Percentiles rank a stretch among this genome's conserved stretches.
Conservation (phyloP, 345 rosid species). For the Streptanthus diversifolius region DNA sequence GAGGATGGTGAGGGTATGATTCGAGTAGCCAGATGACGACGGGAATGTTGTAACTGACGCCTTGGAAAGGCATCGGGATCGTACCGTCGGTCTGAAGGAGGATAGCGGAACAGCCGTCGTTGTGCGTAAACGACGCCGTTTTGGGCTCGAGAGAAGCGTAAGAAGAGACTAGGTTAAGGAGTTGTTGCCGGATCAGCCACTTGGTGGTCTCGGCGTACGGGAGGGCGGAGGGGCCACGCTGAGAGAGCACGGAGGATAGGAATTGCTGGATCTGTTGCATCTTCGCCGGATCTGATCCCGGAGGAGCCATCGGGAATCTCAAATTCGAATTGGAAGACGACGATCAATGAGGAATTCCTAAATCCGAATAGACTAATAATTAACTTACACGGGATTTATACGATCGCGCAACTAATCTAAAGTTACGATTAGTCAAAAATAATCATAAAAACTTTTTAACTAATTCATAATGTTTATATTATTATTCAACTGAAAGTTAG, state of each 20-base stretch:
- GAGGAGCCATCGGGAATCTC: constrained; percentile 31
- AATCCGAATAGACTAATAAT: too few species aligned
- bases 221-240: constrained; percentile 74
- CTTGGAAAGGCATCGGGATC: constrained; percentile 73
- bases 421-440: background rate
- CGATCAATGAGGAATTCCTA: background rate
- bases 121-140: constrained; percentile 87
- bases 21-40: constrained; percentile 88
- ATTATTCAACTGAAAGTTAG: background rate
- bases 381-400: background rate
- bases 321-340: background rate
- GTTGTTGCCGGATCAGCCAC: constrained; percentile 90
- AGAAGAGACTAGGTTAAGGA: constrained; percentile 48
- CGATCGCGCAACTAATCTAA: background rate
- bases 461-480: too few species aligned
- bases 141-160: constrained; percentile 76
- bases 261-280: constrained; percentile 67
- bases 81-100: constrained; percentile 95
- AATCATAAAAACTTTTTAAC: too few species aligned
- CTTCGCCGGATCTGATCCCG: constrained; percentile 34
- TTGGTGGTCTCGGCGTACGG: constrained; percentile 80
- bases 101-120: constrained; percentile 86
- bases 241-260: constrained; percentile 75
- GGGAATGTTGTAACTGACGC: constrained; percentile 88
- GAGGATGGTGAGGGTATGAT: constrained; percentile 77